Evolutionary conservation across 495 filamentous ascomycete species (phyloP), one percentile per base, ranked within the genome.

Genomic region (Xanthoparmelia taractica): DNA sequence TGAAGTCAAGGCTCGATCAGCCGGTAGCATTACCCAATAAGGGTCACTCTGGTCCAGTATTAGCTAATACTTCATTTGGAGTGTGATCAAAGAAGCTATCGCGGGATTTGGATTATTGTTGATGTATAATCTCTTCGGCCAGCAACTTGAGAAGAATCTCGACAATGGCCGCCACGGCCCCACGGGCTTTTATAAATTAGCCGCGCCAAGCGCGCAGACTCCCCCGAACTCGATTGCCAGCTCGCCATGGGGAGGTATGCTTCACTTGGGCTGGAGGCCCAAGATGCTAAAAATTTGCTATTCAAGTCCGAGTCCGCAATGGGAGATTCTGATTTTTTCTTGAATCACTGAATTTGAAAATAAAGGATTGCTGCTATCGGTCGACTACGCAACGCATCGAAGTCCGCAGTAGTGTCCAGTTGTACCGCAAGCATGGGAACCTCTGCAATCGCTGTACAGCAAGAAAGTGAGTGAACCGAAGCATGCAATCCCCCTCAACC

Each of bases 361-460:
- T 20, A 29, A 8, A 31, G 11, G 25, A 52, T 18, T 25, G 48
- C 15, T 7, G 25, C 48, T 31, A 5, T 52, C 1, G 5, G 12
- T 25, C 25, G 27, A 29, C 27, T 31, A 17, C 17, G 20, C 27
- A 36, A 47, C 18, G 36, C 7, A 61, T 38, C 40, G 27, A 63
- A 18, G 38, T 58, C 59, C 20, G 54, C 54, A 29, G 27, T 27
- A 57, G 10, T 38, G 55, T 55, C 43, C 54, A 60, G 54, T 27
- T 27, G 29, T 34, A 73, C 73, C 74, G 74, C 70, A 71, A 78
- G 63, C 50, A 81, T 82, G 78, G 75, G 75, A 67, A 69, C 76
- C 68, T 82, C 80, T 41, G 71, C 80, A 65, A 78, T 82, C 63
- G 73, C 70, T 65, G 77, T 81, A 62, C 80, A 81, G 68, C 77